These are phyloP conservation scores for Thelephora terrestris DNA, from an alignment of 1,284 basidiomycete genomes.

Conservation along the genomic window DNA sequence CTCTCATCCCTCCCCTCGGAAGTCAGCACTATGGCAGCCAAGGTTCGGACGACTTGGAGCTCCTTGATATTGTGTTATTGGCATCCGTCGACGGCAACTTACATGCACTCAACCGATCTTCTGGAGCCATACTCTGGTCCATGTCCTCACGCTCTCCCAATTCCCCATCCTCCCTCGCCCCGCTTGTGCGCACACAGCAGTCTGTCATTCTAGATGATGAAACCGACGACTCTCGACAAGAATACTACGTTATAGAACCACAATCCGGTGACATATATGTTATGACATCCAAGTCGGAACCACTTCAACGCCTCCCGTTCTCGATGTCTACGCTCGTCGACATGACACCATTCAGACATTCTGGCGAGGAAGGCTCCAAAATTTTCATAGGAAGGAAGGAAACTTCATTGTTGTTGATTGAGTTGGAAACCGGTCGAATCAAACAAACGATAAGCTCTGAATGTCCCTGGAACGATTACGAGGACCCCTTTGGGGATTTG, in stretches of 20 bases:
- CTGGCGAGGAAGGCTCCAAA: constrained; percentile 52
- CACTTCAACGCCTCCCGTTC: constrained; percentile 75
- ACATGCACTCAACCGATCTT: constrained; percentile 76
- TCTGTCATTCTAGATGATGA: constrained; percentile 38
- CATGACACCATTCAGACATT: constrained; percentile 75
- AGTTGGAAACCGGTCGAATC: constrained; percentile 74
- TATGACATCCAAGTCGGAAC: constrained; percentile 50
- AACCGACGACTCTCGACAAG: constrained; percentile 49
- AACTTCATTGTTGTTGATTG: constrained; percentile 70
- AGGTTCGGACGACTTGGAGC: constrained; percentile 35
- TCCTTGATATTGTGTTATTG: constrained; percentile 72
- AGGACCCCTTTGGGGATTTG: constrained; percentile 52
- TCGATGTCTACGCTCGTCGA: constrained; percentile 83
- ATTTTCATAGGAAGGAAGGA: constrained; percentile 83
- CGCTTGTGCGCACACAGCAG: constrained; percentile 64
- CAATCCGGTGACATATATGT: constrained; percentile 86
- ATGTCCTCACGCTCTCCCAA: constrained; percentile 50
- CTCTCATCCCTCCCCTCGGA: constrained; percentile 12
- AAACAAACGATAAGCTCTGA: constrained; percentile 70
- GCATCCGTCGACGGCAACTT: constrained; percentile 88
- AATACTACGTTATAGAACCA: constrained; percentile 86
- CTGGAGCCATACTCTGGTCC: constrained; percentile 73
- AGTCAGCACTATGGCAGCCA: constrained; percentile 5
- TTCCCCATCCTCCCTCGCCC: constrained; percentile 46
- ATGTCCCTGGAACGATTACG: constrained; percentile 65